Base-by-base conservation (phyloP, 2,329 filamentous ascomycete genomes). In the Pseudogymnoascus sp. region DNA sequence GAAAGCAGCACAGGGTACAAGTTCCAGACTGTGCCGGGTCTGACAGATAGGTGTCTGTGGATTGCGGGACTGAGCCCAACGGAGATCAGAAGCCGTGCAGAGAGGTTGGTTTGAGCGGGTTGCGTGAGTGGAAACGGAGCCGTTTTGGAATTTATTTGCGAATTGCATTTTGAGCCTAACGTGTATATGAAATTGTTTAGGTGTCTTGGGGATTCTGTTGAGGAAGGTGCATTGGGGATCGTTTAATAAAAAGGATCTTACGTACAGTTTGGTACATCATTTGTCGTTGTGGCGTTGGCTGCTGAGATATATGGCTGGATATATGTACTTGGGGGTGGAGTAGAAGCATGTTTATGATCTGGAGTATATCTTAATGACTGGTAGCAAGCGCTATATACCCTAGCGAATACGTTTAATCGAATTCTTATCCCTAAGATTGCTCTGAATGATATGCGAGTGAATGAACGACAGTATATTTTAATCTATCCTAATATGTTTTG, bases 41-140 rank as follows among this genome's bases (percentile, higher is more conserved):
- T 92, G 58, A 87, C 89, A 4, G 89, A 90, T 74, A 81, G 88
- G 65, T 94, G 90, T 71, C 79, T 94, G n/a, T 94, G 90, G 90
- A 86, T 94, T 76, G 86, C 88, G 54, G 88, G 89, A 8, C 72
- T 94, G 60, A 83, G 76, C 60, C 89, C 93, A 66, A 84, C 86
- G n/a, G 88, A 92, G 69, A 91, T 94, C 68, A 76, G 82, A 61
- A 76, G 47, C 28, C 47, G 47, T 54, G 47, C 47, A 20, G 47
- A 54, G 28, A 20, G 9, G 16, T 33, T 54, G 47, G 28, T 54
- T 54, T 54, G 47, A 54, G n/a, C 47, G 43, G 3, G n/a, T 33
- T 54, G 28, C 14, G 9, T 20, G 43, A 30, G 43, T 28, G 43
- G n/a, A 30, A 14, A 18, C 25, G 3, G 47, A 18, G 33, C 25